Base-by-base conservation (phyloP, 169 alveolate genomes). In the Cryptosporidium ubiquitum region DNA sequence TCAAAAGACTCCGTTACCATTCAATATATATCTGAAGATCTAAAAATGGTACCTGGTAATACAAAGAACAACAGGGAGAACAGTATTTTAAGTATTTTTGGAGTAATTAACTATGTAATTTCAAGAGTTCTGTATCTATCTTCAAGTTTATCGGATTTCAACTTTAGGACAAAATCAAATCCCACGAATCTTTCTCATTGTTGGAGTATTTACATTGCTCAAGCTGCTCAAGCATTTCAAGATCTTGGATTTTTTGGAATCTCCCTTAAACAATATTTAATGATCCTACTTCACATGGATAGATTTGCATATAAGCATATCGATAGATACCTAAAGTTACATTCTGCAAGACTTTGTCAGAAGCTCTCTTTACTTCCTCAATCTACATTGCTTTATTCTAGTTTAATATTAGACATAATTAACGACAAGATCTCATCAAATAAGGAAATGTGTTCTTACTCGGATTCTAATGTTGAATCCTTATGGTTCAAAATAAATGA, bases 281-380 rank as follows among this genome's bases (percentile, higher is more conserved):
- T 26, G 7, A 5, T 64, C 12, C 57, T 73, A 5, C 35, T 35
- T 26, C 64, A 79, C 20, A 42, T 42, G 33, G 49, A 79, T 12
- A 79, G 51, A 40, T 61, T 40, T 26, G 5, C 64, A 18, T 79
- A 64, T 29, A 37, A 37, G 23, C 44, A 79, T 40, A 79, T 64
- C 18, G 47, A 79, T 29, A 57, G 66, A 29, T 79, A 79, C 55
- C 44, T 79, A n/a, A 79, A 64, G 16, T 23, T 79, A 1, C 64
- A 79, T n/a, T 79, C 89, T n/a, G 89, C 89, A 23, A 79, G 75
- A 31, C 66, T 79, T 16, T 61, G 71, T 42, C 89, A 79, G 14
- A 79, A 79, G n/a, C 71, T 79, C 40, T 79, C 89, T 29, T 18
- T 79, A 3, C 52, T 79, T 29, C n/a, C 89, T 31, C 79, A 79